Percentiles rank a stretch among this genome's conserved stretches.
Evolutionary conservation across 2,329 filamentous ascomycete genomes (phyloP).

Genomic region (Phaeosphaeriaceae sp.): DNA sequence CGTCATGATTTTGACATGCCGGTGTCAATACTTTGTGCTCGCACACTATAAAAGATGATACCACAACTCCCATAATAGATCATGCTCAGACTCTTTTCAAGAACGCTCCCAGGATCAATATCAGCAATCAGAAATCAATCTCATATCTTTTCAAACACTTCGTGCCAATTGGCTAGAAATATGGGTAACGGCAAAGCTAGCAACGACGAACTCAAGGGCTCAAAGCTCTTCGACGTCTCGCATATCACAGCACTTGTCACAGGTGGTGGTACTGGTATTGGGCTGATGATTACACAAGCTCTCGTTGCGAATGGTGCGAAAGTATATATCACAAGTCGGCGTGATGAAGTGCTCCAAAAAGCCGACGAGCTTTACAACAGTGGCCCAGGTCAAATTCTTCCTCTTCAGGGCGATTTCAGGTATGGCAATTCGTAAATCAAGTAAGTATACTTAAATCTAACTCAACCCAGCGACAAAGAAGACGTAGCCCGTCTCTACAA

Average conservation of each 20-base stretch:
- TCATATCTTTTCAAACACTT: slow-evolving; percentile 18
- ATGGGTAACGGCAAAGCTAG: slow-evolving; percentile 45
- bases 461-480: slow-evolving; percentile 52
- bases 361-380: slow-evolving; percentile 56
- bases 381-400: slow-evolving; percentile 56
- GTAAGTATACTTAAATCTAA: neutral
- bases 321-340: slow-evolving; percentile 46
- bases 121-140: slow-evolving; percentile 12
- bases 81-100: slow-evolving; percentile 42
- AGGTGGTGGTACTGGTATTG: slow-evolving; percentile 55
- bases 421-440: slow-evolving; percentile 19
- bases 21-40: slow-evolving; percentile 13
- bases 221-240: slow-evolving; percentile 54
- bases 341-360: slow-evolving; percentile 44
- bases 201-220: slow-evolving; percentile 50
- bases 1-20: slow-evolving; percentile 40
- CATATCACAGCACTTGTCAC: slow-evolving; percentile 55
- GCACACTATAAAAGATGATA: slow-evolving; percentile 18
- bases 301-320: slow-evolving; percentile 68
- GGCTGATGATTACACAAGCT: slow-evolving; percentile 69
- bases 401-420: slow-evolving; percentile 39
- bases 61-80: slow-evolving; percentile 1
- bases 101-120: slow-evolving; percentile 15
- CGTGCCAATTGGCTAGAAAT: slow-evolving; percentile 32
- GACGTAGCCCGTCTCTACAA: slow-evolving; percentile 53